phyloP scores from a whole-genome alignment of 169 alveolate genomes.

The Pseudocohnilembus persalinus region DNA sequence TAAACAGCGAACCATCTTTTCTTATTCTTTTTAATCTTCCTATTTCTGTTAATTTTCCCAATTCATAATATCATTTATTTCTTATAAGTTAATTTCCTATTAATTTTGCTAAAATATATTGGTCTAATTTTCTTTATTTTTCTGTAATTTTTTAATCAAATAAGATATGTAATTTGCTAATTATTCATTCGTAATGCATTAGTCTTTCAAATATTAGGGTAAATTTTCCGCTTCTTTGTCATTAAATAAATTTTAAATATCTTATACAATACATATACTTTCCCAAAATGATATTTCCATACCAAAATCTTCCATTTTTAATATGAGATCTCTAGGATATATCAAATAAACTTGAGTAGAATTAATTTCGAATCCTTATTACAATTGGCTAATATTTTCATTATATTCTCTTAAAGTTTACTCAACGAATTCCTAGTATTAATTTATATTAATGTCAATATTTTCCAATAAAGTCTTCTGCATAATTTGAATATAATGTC shows the following conservation, averaged over 20 bases:
- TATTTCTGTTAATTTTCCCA: neutral
- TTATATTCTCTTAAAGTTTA: neutral
- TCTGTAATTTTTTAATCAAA: too few relatives aligned
- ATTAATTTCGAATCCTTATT: too few relatives aligned
- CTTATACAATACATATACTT: neutral
- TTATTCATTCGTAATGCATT: neutral
- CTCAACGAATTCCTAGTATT: neutral
- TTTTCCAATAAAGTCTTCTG: neutral
- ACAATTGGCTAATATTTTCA: neutral
- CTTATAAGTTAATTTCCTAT: neutral
- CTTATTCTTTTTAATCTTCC: neutral
- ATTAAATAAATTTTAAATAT: too few relatives aligned
- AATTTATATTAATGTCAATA: too few relatives aligned
- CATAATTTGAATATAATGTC: neutral
- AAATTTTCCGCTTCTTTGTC: neutral
- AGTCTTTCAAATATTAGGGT: neutral
- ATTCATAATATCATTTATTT: neutral
- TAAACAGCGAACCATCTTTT: neutral
- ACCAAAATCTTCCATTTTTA: neutral
- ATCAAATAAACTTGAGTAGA: too few relatives aligned
- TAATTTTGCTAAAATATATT: neutral
- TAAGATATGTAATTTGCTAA: neutral
- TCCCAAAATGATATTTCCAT: neutral
- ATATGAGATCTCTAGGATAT: neutral
- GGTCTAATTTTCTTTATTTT: too few relatives aligned